Evolutionary conservation across 306 rosid genomes (phyloP).

Genomic region (Vigna unguiculata): DNA sequence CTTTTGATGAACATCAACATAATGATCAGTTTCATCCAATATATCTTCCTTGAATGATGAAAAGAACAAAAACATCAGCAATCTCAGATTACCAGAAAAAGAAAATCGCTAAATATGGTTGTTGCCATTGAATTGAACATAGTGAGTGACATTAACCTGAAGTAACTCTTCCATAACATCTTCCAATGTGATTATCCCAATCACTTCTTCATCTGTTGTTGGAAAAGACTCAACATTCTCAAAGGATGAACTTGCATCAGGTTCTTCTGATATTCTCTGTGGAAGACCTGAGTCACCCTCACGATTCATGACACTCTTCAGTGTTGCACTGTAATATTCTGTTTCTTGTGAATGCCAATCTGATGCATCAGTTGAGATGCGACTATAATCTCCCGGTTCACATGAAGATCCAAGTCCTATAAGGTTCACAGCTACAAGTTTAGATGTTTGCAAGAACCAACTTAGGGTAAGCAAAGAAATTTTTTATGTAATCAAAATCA

Average conservation of each 20-base stretch:
- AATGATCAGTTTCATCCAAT: slow-evolving; percentile 81
- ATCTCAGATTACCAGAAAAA: not conserved
- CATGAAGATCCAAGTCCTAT: slow-evolving; percentile 40
- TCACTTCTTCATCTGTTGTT: slow-evolving; percentile 50
- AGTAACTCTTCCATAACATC: slow-evolving; percentile 85
- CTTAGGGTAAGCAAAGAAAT: too few species aligned
- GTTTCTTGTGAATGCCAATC: slow-evolving; percentile 45
- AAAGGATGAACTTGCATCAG: slow-evolving; percentile 40
- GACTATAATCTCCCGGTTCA: slow-evolving; percentile 31
- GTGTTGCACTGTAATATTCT: slow-evolving; percentile 48
- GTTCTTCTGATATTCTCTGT: slow-evolving; percentile 35
- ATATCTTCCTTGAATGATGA: slow-evolving; percentile 66
- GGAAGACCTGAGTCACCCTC: slow-evolving; percentile 42
- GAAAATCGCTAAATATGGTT: not conserved
- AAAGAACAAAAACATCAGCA: slow-evolving; percentile 14
- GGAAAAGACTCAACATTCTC: slow-evolving; percentile 47
- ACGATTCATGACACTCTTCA: slow-evolving; percentile 45
- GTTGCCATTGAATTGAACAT: slow-evolving; percentile 7
- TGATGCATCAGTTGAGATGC: slow-evolving; percentile 49
- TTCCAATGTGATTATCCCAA: slow-evolving; percentile 81
- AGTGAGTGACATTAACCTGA: slow-evolving; percentile 57
- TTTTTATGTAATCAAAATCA: too few species aligned
- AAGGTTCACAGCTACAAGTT: not conserved
- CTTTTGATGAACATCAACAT: slow-evolving; percentile 80
- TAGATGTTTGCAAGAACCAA: not conserved